Evolutionary conservation across 257 asterid species (phyloP).

Genomic region (Oldenlandia corymbosa): DNA sequence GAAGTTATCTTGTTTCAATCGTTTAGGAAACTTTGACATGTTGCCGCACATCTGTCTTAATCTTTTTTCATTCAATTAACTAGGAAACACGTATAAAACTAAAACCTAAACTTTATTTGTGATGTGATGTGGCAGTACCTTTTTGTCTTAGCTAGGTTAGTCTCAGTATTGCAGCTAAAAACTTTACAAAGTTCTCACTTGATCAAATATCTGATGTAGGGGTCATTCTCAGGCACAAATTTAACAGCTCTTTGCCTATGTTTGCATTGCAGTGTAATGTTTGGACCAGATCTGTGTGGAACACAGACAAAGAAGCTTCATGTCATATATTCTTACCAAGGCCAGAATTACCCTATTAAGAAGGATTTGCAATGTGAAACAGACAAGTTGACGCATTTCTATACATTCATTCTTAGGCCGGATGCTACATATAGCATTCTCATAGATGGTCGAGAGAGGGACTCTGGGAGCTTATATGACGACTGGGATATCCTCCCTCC

Average conservation of each 20-base stretch:
- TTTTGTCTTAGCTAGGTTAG: conserved; percentile 1
- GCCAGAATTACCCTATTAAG: conserved; percentile 79
- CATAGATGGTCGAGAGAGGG: conserved; percentile 83
- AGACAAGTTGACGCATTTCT: conserved; percentile 86
- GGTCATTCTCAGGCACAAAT: background rate
- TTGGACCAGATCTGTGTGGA: conserved; percentile 98
- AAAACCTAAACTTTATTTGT: no score
- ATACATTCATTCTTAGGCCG: conserved; percentile 83
- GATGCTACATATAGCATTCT: conserved; percentile 77
- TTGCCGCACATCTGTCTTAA: background rate
- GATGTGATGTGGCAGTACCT: background rate
- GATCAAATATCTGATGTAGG: background rate
- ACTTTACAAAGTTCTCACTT: background rate
- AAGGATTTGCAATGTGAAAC: conserved; percentile 92
- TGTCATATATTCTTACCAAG: conserved; percentile 71
- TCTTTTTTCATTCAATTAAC: no score
- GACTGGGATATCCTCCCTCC: conserved; percentile 96
- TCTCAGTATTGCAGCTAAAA: conserved; percentile 1
- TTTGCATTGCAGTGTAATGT: conserved; percentile 67
- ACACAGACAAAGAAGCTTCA: conserved; percentile 90
- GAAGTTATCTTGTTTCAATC: background rate
- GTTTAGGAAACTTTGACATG: no score
- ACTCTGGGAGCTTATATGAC: conserved; percentile 84
- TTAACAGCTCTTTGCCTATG: conserved; percentile 6
- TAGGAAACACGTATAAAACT: no score